Evolutionary conservation across 768 basidiomycete genomes (phyloP).

Genomic region (Russula lepida): DNA sequence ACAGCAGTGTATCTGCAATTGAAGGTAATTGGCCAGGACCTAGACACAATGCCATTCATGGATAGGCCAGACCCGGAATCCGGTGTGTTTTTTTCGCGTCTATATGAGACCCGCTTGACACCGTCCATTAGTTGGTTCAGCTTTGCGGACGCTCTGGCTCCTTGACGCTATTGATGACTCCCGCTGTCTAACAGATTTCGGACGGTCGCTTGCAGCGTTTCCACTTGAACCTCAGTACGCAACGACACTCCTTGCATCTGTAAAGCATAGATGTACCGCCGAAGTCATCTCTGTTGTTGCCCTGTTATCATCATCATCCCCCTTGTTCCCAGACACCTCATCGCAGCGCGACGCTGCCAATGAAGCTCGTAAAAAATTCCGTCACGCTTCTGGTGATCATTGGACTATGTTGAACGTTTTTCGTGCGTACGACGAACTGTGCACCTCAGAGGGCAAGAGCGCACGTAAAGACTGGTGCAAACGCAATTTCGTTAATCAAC

Average conservation of each 20-base stretch:
- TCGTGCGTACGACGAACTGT: constrained; percentile 69
- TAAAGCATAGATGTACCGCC: constrained; percentile 56
- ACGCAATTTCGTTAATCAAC: constrained; percentile 73
- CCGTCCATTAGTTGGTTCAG: constrained; percentile 41
- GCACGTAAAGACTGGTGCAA: constrained; percentile 71
- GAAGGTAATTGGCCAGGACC: constrained; percentile 72
- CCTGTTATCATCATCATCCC: constrained; percentile 70
- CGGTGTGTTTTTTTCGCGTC: constrained; percentile 40
- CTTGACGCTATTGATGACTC: constrained; percentile 69
- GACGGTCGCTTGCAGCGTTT: constrained; percentile 80
- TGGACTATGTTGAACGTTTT: constrained; percentile 83
- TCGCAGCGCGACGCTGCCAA: constrained; percentile 67
- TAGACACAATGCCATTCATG: constrained; percentile 80
- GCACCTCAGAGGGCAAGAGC: constrained; percentile 37
- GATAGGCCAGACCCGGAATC: constrained; percentile 72
- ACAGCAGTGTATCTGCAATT: constrained; percentile 79
- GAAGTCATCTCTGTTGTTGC: constrained; percentile 84
- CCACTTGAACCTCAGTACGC: constrained; percentile 86
- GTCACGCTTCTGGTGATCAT: constrained; percentile 84
- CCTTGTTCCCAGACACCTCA: constrained; percentile 69
- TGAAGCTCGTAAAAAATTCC: constrained; percentile 68
- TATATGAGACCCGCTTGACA: neutral
- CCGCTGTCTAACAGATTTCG: constrained; percentile 59
- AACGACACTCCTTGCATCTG: constrained; percentile 72
- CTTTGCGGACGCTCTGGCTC: constrained; percentile 65